These are phyloP conservation scores for Blechomonas ayalai DNA, from an alignment of 208 protist species.

Conservation along the genomic window DNA sequence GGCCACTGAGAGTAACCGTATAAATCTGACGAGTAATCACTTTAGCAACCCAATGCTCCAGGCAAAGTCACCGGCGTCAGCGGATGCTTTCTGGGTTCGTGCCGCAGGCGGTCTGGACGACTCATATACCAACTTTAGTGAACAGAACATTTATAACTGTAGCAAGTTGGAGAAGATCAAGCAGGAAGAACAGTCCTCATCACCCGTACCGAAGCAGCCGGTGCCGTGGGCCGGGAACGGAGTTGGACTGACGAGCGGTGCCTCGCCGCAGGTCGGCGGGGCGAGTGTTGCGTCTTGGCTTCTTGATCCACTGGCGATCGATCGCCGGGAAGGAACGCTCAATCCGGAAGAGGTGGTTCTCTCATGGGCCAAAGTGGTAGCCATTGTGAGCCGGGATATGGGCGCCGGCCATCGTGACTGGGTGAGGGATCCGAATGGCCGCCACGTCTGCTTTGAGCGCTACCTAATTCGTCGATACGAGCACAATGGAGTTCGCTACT, in stretches of 20 bases:
- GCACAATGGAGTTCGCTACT: conserved; percentile 63
- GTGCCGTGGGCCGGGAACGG: neutral
- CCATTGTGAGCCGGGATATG: conserved; percentile 35
- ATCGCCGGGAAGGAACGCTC: conserved; percentile 42
- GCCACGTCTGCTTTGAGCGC: conserved; percentile 42
- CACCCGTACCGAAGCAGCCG: neutral
- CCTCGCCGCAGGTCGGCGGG: no score
- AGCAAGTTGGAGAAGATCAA: conserved; percentile 31
- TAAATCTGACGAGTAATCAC: conserved; percentile 31
- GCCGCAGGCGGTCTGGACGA: conserved; percentile 35
- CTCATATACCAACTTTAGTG: conserved; percentile 19
- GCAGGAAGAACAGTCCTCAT: neutral
- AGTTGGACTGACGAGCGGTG: no score
- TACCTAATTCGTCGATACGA: conserved; percentile 67
- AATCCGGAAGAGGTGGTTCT: conserved; percentile 71
- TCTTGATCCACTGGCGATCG: conserved; percentile 14
- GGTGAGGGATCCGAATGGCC: conserved; percentile 42
- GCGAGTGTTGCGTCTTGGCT: no score
- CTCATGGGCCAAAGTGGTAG: conserved; percentile 55
- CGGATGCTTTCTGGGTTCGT: conserved; percentile 56
- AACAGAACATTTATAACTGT: conserved; percentile 16
- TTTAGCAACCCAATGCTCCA: conserved; percentile 25
- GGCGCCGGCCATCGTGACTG: conserved; percentile 38
- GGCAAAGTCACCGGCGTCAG: conserved; percentile 16
- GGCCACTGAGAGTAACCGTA: neutral